Evolutionary conservation across 352 stramenopile species (phyloP), one percentile per base, ranked within the genome.

Genomic region (Phytophthora foliorum): DNA sequence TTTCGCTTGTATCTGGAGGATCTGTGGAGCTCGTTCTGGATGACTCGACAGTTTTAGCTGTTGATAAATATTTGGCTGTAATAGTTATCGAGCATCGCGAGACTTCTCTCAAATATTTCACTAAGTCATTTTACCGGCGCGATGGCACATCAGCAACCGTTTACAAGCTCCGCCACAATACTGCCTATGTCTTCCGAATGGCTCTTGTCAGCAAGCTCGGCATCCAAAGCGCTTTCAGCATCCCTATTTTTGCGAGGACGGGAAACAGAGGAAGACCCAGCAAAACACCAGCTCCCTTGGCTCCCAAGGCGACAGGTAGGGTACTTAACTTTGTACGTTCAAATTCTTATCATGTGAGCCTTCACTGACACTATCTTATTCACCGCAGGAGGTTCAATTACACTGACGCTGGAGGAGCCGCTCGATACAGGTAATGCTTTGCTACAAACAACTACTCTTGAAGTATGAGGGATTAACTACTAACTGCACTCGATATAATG

Each of bases 141-240:
- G 63, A 79, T 38, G 62, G 9, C 10, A 46, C 57, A 3, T 29
- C 41, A 4, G 56, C 83, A 11, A 72, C 45, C 3, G 58, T 89
- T 4, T 81, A 78, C 61, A 89, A 88, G 41, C 72, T 91, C 1
- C 67, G 50, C 16, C 77, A 89, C 34, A 72, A 80, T 19, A 87
- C 75, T 0, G 25, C 42, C 1, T 92, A 92, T 48, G 48, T 86
- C 8, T 89, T 92, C 36, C 72, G 81, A 14, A 62, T 72, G 1
- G 79, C 71, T 16, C 29, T 75, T 0, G 42, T 80, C 22, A 72
- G 44, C 21, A 27, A 41, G 13, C 41, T n/a, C 24, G 62, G 65
- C 4, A 22, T 50, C 4, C 45, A 58, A 31, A 88, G 73, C 32
- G 60, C 36, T 3, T 82, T 72, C 55, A 81, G 61, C 7, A 1